These are phyloP conservation scores for Coniochaeta hoffmannii DNA, from an alignment of 2,329 filamentous ascomycete species.

Conservation along the genomic window DNA sequence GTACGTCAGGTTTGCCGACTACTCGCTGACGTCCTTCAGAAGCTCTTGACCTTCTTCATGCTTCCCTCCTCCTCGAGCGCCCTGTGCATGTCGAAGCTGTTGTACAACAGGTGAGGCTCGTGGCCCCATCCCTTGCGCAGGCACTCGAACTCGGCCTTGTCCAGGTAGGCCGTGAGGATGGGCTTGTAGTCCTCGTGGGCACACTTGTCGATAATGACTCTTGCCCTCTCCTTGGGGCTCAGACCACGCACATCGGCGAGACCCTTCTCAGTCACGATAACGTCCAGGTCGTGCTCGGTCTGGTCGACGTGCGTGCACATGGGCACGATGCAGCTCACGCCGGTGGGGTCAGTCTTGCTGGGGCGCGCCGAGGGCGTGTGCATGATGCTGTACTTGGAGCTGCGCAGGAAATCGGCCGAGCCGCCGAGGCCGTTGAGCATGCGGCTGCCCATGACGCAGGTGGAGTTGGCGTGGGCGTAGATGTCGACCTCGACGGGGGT, in stretches of 20 bases:
- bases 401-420: conserved; percentile 73
- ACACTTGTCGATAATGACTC: conserved; percentile 82
- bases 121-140: conserved; percentile 82
- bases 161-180: conserved; percentile 75
- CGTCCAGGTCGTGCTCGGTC: conserved; percentile 86
- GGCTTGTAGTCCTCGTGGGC: conserved; percentile 79
- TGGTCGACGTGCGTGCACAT: conserved; percentile 91
- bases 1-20: neutral
- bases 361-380: conserved; percentile 80
- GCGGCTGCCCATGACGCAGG: conserved; percentile 79
- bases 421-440: conserved; percentile 85
- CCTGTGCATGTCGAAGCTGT: conserved; percentile 84
- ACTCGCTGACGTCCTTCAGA: conserved; percentile 9
- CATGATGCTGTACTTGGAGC: conserved; percentile 83
- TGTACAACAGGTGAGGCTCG: conserved; percentile 81
- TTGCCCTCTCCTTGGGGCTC: conserved; percentile 69
- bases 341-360: conserved; percentile 73
- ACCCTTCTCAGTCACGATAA: conserved; percentile 71
- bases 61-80: conserved; percentile 75
- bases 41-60: conserved; percentile 65
- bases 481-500: conserved; percentile 92
- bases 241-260: conserved; percentile 80
- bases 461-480: conserved; percentile 88
- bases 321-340: conserved; percentile 82
- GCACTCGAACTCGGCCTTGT: conserved; percentile 81